phyloP scores from a whole-genome alignment of 1,284 basidiomycete genomes.

The Neonothopanus nambi region DNA sequence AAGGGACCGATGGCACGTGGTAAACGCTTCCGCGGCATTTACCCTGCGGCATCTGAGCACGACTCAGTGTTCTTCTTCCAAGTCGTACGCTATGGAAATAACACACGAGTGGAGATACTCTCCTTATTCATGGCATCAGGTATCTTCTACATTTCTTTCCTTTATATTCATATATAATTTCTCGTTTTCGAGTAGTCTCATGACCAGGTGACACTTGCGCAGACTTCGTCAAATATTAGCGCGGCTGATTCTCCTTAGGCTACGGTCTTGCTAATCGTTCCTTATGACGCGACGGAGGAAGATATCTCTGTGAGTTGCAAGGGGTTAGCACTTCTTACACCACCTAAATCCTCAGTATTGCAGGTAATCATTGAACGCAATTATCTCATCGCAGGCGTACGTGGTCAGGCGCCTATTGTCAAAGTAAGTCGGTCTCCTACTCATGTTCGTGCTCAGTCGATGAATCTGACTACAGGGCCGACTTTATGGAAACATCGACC shows the following conservation, averaged over 20 bases:
- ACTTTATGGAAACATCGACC: conserved; percentile 66
- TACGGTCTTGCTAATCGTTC: conserved; percentile 74
- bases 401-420: conserved; percentile 64
- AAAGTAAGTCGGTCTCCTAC: conserved; percentile 47
- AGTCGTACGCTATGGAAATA: background rate
- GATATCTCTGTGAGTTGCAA: conserved; percentile 58
- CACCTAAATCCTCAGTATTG: background rate
- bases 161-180: conserved; percentile 1
- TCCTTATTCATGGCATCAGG: conserved; percentile 63
- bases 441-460: conserved; percentile 10
- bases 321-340: conserved; percentile 2
- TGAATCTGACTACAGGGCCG: conserved; percentile 51
- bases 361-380: conserved; percentile 73
- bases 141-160: conserved; percentile 25
- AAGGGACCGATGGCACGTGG: no score
- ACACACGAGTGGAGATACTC: conserved; percentile 14
- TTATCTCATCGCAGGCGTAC: conserved; percentile 68
- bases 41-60: no score
- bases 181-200: conserved; percentile 58
- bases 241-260: conserved; percentile 45
- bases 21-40: no score
- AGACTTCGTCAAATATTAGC: conserved; percentile 20
- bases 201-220: conserved; percentile 54
- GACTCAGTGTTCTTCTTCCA: no score
- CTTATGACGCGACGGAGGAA: conserved; percentile 66